phyloP scores from a whole-genome alignment of 2,329 filamentous ascomycete species.

The Periconia digitata region DNA sequence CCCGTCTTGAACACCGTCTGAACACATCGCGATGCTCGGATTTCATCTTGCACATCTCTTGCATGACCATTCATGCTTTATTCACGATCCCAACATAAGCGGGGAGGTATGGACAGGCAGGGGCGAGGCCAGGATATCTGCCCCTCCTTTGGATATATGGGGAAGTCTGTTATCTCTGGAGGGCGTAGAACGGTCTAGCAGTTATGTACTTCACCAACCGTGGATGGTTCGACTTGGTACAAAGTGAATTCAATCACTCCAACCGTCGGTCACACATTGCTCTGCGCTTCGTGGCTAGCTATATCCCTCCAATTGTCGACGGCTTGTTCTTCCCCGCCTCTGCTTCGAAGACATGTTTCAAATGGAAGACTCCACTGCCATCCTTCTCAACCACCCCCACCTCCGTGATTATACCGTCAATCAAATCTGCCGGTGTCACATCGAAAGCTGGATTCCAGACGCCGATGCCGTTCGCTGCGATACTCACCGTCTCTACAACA shows the following conservation, averaged over 20 bases:
- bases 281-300: constrained; percentile 4
- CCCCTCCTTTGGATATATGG: too few relatives aligned
- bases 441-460: constrained; percentile 99
- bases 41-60: too few relatives aligned
- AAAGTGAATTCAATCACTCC: neutral
- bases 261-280: neutral
- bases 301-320: constrained; percentile 37
- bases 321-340: constrained; percentile 26
- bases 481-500: constrained; percentile 71
- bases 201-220: too few relatives aligned
- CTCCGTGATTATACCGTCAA: constrained; percentile 94
- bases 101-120: too few relatives aligned
- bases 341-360: constrained; percentile 47
- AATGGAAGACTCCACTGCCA: constrained; percentile 67
- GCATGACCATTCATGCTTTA: too few relatives aligned
- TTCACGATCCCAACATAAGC: too few relatives aligned
- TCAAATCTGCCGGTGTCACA: constrained; percentile 83
- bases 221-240: neutral
- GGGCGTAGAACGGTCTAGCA: too few relatives aligned
- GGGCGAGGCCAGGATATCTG: too few relatives aligned
- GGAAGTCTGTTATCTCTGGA: too few relatives aligned
- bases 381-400: constrained; percentile 82
- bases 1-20: too few relatives aligned
- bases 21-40: neutral
- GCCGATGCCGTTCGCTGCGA: constrained; percentile 72